A percentile compares a stretch with the other conserved stretches of the same genome.
phyloP scores from a whole-genome alignment of 768 basidiomycete genomes.

The Termitomyces bulborhizus region DNA sequence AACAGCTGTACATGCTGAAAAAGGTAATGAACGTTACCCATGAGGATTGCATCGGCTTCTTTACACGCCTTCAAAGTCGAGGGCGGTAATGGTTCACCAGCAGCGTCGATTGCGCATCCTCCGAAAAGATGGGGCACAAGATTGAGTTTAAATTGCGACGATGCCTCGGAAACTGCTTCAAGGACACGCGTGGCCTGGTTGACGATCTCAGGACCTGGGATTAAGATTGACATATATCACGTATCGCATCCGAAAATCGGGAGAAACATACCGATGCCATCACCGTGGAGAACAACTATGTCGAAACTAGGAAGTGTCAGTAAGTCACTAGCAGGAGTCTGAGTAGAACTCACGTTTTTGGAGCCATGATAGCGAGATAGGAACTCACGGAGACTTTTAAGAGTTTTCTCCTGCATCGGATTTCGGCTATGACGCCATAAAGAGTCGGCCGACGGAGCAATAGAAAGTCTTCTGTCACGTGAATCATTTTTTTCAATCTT shows the following conservation, averaged over 20 bases:
- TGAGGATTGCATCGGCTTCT: constrained; percentile 90
- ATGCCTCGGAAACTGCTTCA: constrained; percentile 57
- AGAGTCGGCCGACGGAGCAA: too few relatives aligned
- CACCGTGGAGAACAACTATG: constrained; percentile 88
- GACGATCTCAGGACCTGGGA: constrained; percentile 82
- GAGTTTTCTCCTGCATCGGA: constrained; percentile 11
- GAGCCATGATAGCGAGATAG: constrained; percentile 26
- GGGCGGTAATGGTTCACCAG: constrained; percentile 80
- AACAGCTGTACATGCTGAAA: background rate
- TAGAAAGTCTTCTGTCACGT: constrained; percentile 5
- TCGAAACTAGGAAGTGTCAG: constrained; percentile 53
- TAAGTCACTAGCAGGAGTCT: background rate
- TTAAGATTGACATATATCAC: constrained; percentile 9
- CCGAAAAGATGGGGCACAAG: constrained; percentile 82
- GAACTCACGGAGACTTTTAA: constrained; percentile 2
- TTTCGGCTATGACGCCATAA: constrained; percentile 12
- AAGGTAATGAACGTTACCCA: constrained; percentile 52
- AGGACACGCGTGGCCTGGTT: constrained; percentile 82
- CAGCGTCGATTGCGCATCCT: constrained; percentile 86
- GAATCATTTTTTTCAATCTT: constrained; percentile 12
- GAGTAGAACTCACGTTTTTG: constrained; percentile 33
- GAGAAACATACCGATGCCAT: constrained; percentile 76
- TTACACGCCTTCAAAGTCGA: constrained; percentile 85
- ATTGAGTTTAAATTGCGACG: constrained; percentile 60
- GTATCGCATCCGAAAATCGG: background rate